Percentiles rank a stretch among this genome's conserved stretches.
These are phyloP conservation scores for Elymus sibiricus DNA, from an alignment of 176 grass and related monocot species.

Conservation along the genomic window DNA sequence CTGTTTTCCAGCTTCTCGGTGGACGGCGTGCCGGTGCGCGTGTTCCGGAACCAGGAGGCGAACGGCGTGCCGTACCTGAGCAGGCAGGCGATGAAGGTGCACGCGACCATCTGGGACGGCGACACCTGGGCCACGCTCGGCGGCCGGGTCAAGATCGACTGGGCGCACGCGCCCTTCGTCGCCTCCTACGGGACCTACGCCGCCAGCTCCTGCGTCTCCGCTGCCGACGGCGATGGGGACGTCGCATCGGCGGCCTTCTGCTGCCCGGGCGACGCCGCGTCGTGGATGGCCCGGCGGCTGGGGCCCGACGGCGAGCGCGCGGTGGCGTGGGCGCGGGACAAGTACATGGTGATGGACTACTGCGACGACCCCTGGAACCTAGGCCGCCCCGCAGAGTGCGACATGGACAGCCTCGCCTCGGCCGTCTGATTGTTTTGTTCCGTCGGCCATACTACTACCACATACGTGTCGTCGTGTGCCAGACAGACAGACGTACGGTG, in stretches of 20 bases:
- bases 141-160: conserved; percentile 44
- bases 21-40: conserved; percentile 31
- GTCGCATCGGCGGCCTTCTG: background rate
- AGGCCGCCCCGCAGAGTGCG: conserved; percentile 34
- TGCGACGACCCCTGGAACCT: conserved; percentile 25
- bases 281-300: conserved; percentile 32
- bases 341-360: conserved; percentile 52
- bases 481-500: background rate
- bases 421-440: background rate
- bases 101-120: conserved; percentile 44
- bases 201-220: conserved; percentile 17
- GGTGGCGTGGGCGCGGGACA: conserved; percentile 24
- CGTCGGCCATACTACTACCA: background rate
- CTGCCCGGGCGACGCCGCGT: background rate
- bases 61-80: conserved; percentile 29
- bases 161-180: conserved; percentile 41
- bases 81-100: conserved; percentile 28
- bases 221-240: background rate
- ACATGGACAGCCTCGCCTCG: background rate
- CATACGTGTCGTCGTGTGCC: background rate
- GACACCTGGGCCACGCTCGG: conserved; percentile 48
- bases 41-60: conserved; percentile 29
- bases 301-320: background rate
- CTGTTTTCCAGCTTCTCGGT: conserved; percentile 43
- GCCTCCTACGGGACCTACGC: conserved; percentile 33